Base-by-base conservation (phyloP, 768 basidiomycete species). In the Pleurotus sapidus region DNA sequence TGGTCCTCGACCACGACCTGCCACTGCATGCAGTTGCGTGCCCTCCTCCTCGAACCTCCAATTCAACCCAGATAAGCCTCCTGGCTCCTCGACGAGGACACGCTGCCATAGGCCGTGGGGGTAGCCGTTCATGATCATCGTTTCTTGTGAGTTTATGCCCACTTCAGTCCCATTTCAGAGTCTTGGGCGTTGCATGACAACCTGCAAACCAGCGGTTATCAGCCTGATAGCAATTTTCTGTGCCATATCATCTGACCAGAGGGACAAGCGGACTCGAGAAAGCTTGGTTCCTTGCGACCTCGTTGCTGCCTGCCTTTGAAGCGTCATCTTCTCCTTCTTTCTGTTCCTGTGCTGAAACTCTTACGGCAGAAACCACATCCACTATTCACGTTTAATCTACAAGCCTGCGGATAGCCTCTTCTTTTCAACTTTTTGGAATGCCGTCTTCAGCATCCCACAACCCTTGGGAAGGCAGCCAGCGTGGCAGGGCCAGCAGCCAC, bases 401-500 rank as follows among this genome's bases (percentile, higher is more conserved):
- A 15, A 40, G 37, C 51, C 51, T 54, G 37, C 51, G 51, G 37
- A 40, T 39, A 54, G 12, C 51, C 39, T 42, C 9, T 14, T 54
- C 51, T 54, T 42, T 39, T 23, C 17, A 54, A 24, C 51, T 39
- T 54, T 25, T 34, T 27, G 39, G 51, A 54, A 54, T 54, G 51
- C 51, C 51, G 51, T 54, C 39, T 4, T 24, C 17, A n/a, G 37
- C 17, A 15, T 30, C 23, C 23, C 51, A 54, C 12, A 40, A 37
- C 17, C 51, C 39, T 15, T 15, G 37, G 51, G 51, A 54, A 42
- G 51, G 39, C 48, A 57, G 34, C 46, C 9, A 14, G 34, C 46
- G 34, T 49, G 34, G 43, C 56, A 30, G 46, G 45, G 59, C 57
- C 55, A 46, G 48, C 37, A 23, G 25, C 25, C 51, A 61, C 61